These are phyloP conservation scores for Paecilomyces dactylethromorphus DNA, from an alignment of 2,329 filamentous ascomycete species.

Conservation along the genomic window DNA sequence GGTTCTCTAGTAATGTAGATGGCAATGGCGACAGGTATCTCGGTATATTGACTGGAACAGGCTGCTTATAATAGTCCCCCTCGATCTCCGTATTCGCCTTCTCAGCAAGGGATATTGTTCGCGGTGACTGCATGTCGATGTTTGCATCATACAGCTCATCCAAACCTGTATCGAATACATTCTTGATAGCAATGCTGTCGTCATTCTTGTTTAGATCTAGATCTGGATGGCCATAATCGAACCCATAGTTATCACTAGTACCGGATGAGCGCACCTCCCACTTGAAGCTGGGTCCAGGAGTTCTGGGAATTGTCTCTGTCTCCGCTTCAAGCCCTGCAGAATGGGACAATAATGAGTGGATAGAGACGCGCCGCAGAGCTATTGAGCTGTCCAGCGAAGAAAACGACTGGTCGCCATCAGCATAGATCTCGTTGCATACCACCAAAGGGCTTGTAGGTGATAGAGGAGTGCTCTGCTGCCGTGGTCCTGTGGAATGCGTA, in stretches of 20 bases:
- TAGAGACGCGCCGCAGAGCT: conserved; percentile 52
- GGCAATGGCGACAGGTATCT: conserved; percentile 53
- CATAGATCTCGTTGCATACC: neutral
- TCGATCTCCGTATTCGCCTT: conserved; percentile 44
- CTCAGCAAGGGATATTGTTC: conserved; percentile 4
- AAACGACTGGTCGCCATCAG: neutral
- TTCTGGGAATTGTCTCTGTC: conserved; percentile 4
- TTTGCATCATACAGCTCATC: conserved; percentile 6
- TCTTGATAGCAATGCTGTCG: conserved; percentile 45
- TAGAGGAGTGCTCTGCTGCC: neutral
- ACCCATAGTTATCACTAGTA: conserved; percentile 52
- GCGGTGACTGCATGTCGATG: neutral
- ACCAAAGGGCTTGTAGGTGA: neutral
- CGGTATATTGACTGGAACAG: conserved; percentile 59
- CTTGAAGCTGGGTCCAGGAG: conserved; percentile 17
- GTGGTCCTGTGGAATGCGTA: neutral
- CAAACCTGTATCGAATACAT: conserved; percentile 10
- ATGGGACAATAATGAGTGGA: conserved; percentile 57
- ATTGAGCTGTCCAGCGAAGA: conserved; percentile 15
- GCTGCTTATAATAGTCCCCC: conserved; percentile 63
- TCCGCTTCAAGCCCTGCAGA: conserved; percentile 31
- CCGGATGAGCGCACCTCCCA: conserved; percentile 26
- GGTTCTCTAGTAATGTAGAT: conserved; percentile 57
- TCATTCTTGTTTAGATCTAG: conserved; percentile 65
- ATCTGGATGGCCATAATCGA: conserved; percentile 65